Conservation (phyloP, 306 rosid species). For the Gillenia trifoliata region DNA sequence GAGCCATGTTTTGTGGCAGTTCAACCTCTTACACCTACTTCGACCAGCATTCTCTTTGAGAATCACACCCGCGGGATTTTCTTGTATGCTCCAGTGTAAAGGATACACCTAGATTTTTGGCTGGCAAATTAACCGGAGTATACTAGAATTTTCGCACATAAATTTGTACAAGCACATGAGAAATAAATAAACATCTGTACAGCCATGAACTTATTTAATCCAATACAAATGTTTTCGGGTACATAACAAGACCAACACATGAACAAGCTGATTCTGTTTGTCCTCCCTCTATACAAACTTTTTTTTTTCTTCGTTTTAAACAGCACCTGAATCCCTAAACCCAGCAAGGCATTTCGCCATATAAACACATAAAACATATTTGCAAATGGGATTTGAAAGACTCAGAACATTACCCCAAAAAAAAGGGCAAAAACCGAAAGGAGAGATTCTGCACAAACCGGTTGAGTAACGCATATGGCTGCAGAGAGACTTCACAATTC, state of each 20-base stretch:
- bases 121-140: too few species aligned
- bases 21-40: background rate
- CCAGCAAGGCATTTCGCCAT: slow-evolving; percentile 22
- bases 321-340: slow-evolving; percentile 17
- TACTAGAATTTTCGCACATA: too few species aligned
- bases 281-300: slow-evolving; percentile 39
- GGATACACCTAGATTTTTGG: too few species aligned
- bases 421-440: slow-evolving; percentile 23
- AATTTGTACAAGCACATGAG: background rate
- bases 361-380: slow-evolving; percentile 33
- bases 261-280: slow-evolving; percentile 23
- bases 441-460: slow-evolving; percentile 46
- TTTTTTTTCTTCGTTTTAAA: background rate
- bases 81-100: too few species aligned
- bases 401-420: slow-evolving; percentile 27
- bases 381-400: slow-evolving; percentile 31
- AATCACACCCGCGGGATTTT: background rate
- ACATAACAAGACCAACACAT: background rate
- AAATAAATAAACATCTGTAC: slow-evolving; percentile 21
- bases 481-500: slow-evolving; percentile 42
- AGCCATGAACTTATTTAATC: slow-evolving; percentile 13
- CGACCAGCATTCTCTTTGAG: background rate
- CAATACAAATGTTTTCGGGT: slow-evolving; percentile 1
- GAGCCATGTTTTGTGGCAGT: background rate
- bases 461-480: slow-evolving; percentile 39